These are phyloP conservation scores for Suillus placidus DNA, from an alignment of 768 basidiomycete genomes.

Conservation along the genomic window DNA sequence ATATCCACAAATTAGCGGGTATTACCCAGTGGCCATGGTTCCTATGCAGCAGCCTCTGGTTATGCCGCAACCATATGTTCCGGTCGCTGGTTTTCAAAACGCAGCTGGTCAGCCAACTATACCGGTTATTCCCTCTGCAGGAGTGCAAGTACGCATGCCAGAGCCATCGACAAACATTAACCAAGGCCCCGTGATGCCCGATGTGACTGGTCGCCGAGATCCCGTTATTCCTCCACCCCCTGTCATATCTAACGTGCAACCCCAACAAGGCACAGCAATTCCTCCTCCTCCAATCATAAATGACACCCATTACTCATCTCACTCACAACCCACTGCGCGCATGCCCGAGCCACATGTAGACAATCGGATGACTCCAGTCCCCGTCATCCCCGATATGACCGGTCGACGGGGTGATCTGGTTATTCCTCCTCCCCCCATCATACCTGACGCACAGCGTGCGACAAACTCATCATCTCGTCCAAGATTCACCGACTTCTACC, in stretches of 20 bases:
- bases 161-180: conserved; percentile 18
- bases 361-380: conserved; percentile 1
- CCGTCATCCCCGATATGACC: conserved; percentile 23
- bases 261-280: not conserved
- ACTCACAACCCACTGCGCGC: conserved; percentile 4
- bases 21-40: conserved; percentile 32
- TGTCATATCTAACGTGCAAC: not conserved
- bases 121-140: conserved; percentile 18
- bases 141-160: conserved; percentile 11
- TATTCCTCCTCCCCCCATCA: conserved; percentile 27
- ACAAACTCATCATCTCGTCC: conserved; percentile 20
- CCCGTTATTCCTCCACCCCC: not conserved
- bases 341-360: conserved; percentile 25
- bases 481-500: conserved; percentile 34
- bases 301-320: not conserved
- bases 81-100: conserved; percentile 26
- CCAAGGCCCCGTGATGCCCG: conserved; percentile 11
- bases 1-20: conserved; percentile 24
- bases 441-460: conserved; percentile 13
- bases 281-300: conserved; percentile 2
- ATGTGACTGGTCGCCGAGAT: not conserved
- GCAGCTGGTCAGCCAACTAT: conserved; percentile 7
- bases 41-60: conserved; percentile 31
- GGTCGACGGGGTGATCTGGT: not conserved
- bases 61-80: conserved; percentile 32